Evolutionary conservation across 129 eudicot species (phyloP), one percentile per base, ranked within the genome.

Genomic region (Helianthus tuberosus): DNA sequence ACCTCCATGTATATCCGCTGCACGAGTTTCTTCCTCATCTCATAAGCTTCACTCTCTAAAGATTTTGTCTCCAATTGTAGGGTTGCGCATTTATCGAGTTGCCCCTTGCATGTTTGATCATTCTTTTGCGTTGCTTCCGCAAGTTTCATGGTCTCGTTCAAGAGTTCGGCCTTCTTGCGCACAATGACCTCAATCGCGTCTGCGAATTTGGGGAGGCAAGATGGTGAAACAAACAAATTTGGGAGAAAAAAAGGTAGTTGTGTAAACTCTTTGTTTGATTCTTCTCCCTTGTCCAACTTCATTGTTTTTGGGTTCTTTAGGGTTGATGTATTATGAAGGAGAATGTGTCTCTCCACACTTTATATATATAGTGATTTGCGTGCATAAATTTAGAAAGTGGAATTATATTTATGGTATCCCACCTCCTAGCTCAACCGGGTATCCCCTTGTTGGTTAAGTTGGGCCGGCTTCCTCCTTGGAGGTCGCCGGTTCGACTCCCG

Each of bases 11-110:
- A 58, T 15, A 25, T 58, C 64, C 64, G 64, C 39, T 5, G 12
- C 64, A 27, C 64, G n/a, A 58, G 3, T 11, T 25, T 8, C 64
- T 3, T 58, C 64, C 64, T 58, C 64, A 11, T 58, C 39, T 23
- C 64, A 27, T 58, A 23, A 58, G 41, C 64, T 27, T 58, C 39
- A 25, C 39, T 58, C 64, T 58, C 64, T 25, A 58, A 58, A 3
- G 7, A 25, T 3, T 58, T 35, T 0, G 23, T 25, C 7, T 58
- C 38, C 39, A 58, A 27, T 13, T 14, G 14, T 38, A 58, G 39
- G 41, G 39, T 23, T 27, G 39, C n/a, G 15, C 64, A 58, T 11
- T 3, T 58, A 25, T 27, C 36, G 39, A 25, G 64, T 6, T 58
- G 32, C 8, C 27, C 64, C 8, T 23, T 11, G 15, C 64, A 36